Percentiles rank a stretch among this genome's conserved stretches.
phyloP scores from a whole-genome alignment of 805 yeast species.

The Yamadazyma phyllophila region DNA sequence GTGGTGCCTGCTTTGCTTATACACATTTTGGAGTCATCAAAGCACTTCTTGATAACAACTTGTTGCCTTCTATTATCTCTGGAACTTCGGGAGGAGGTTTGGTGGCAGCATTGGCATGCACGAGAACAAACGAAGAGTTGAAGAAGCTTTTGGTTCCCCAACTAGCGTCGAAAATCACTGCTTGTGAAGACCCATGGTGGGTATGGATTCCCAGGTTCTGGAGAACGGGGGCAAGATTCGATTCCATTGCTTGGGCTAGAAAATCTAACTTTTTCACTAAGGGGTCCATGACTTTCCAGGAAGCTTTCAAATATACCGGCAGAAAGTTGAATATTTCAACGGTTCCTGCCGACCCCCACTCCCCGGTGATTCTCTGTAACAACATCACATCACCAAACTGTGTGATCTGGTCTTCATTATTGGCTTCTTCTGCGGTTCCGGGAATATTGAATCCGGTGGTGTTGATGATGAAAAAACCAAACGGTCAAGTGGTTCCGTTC shows the following conservation, averaged over 20 bases:
- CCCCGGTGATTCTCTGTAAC: constrained; percentile 77
- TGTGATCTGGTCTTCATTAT: constrained; percentile 73
- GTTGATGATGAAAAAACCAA: constrained; percentile 61
- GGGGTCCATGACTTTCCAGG: constrained; percentile 71
- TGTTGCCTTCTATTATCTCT: constrained; percentile 64
- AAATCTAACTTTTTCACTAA: constrained; percentile 66
- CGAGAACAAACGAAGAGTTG: constrained; percentile 68
- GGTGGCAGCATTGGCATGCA: constrained; percentile 69
- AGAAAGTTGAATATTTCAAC: constrained; percentile 69
- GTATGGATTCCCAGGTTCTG: constrained; percentile 65
- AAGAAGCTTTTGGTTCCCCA: constrained; percentile 54
- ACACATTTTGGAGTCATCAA: constrained; percentile 75
- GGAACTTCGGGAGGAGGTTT: constrained; percentile 85
- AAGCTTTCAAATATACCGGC: constrained; percentile 67
- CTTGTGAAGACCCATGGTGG: constrained; percentile 62
- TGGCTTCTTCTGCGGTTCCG: constrained; percentile 82
- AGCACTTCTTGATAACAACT: constrained; percentile 64
- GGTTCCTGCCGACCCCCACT: constrained; percentile 78
- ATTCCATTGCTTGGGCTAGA: constrained; percentile 70
- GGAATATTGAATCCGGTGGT: constrained; percentile 80
- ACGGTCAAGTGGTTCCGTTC: constrained; percentile 53
- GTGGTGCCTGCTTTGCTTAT: constrained; percentile 79
- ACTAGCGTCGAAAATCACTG: constrained; percentile 61
- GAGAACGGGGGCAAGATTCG: constrained; percentile 77
- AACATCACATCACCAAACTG: constrained; percentile 77